A percentile compares a stretch with the other conserved stretches of the same genome.
These are phyloP conservation scores for Globisporangium paroecandrum DNA, from an alignment of 352 stramenopile genomes.

Conservation along the genomic window DNA sequence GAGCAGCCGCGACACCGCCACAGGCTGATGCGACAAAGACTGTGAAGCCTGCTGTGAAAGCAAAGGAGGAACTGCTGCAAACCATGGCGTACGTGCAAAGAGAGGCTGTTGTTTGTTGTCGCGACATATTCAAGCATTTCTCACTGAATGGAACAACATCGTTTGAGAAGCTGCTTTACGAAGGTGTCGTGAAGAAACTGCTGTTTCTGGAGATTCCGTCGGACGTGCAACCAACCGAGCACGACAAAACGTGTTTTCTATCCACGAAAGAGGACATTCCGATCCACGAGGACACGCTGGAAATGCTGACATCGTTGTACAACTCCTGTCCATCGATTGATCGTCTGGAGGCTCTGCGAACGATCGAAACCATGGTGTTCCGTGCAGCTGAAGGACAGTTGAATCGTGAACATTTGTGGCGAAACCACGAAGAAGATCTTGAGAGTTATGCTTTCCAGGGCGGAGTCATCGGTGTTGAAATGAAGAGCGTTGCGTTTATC, in stretches of 20 bases:
- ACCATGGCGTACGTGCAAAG: constrained; percentile 71
- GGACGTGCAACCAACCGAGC: constrained; percentile 81
- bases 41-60: constrained; percentile 64
- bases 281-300: constrained; percentile 69
- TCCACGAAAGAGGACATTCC: constrained; percentile 83
- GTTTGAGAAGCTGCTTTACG: constrained; percentile 79
- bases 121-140: constrained; percentile 70
- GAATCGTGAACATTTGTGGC: constrained; percentile 70
- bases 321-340: constrained; percentile 58
- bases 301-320: constrained; percentile 53
- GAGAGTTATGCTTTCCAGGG: constrained; percentile 48
- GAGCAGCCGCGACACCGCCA: not conserved
- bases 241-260: constrained; percentile 82
- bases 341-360: constrained; percentile 67
- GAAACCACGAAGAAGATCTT: constrained; percentile 49
- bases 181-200: constrained; percentile 76
- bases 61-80: constrained; percentile 82
- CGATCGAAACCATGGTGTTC: constrained; percentile 74
- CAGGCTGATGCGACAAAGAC: constrained; percentile 35
- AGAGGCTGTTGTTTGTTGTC: constrained; percentile 66
- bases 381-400: constrained; percentile 76
- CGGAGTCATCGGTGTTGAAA: constrained; percentile 65
- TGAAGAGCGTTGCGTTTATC: constrained; percentile 56
- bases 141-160: constrained; percentile 55
- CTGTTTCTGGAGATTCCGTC: constrained; percentile 79